Conservation (phyloP, 441 rosid species). For the Gossypium gossypioides region DNA sequence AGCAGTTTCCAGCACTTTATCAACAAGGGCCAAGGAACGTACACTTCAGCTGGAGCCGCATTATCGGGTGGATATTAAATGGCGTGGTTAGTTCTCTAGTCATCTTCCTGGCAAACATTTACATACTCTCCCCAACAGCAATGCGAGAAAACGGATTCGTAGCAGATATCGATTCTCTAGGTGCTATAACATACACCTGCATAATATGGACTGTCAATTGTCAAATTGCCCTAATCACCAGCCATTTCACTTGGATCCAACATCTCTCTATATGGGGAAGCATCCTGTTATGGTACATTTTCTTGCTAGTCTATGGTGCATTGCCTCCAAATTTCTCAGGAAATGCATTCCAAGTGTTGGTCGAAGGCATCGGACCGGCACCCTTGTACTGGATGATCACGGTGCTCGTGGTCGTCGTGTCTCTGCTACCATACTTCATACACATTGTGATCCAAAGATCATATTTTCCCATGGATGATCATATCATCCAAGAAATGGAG, state of each 20-base stretch:
- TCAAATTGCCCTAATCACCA: conserved; percentile 52
- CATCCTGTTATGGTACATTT: conserved; percentile 51
- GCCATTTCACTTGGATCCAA: conserved; percentile 71
- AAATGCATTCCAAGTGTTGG: conserved; percentile 28
- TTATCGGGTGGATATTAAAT: conserved; percentile 53
- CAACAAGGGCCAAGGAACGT: conserved; percentile 56
- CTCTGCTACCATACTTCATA: conserved; percentile 41
- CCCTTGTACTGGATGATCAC: conserved; percentile 40
- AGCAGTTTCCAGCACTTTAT: conserved; percentile 63
- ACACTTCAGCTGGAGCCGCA: conserved; percentile 47
- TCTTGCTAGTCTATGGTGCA: conserved; percentile 37
- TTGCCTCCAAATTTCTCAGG: conserved; percentile 37
- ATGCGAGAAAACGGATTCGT: conserved; percentile 29
- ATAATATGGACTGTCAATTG: conserved; percentile 56
- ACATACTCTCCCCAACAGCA: conserved; percentile 27
- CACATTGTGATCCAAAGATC: conserved; percentile 35
- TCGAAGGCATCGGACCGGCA: conserved; percentile 39
- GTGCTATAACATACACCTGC: conserved; percentile 47
- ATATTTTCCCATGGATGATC: conserved; percentile 56
- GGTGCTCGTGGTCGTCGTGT: conserved; percentile 32
- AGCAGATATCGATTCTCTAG: conserved; percentile 36
- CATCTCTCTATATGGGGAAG: conserved; percentile 72
- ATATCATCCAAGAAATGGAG: conserved; percentile 61
- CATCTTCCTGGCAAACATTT: conserved; percentile 35
- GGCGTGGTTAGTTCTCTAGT: conserved; percentile 39